Conservation (phyloP, 169 alveolate species). For the Sarcocystis neurona region DNA sequence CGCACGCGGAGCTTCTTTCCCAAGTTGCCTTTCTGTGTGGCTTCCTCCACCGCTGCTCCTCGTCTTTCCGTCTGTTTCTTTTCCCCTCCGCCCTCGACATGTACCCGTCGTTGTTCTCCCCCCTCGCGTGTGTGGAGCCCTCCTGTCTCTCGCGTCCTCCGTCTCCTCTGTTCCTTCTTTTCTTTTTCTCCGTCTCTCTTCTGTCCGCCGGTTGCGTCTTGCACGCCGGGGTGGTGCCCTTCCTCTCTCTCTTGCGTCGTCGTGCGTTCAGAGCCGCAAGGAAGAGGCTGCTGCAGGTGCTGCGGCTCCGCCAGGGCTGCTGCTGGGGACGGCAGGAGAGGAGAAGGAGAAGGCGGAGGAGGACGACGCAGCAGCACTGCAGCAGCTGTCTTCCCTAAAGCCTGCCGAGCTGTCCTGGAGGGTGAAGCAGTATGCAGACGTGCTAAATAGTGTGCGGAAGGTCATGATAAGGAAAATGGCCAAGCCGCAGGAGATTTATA, state of each 20-base stretch:
- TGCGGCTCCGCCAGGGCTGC: not conserved
- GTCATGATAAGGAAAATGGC: slow-evolving; percentile 93
- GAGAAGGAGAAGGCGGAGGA: too few relatives aligned
- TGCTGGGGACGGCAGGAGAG: not conserved
- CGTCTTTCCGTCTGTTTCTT: not conserved
- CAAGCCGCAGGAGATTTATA: slow-evolving; percentile 92
- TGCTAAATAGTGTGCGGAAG: slow-evolving; percentile 77
- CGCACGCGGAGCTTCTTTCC: not conserved
- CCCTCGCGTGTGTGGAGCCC: not conserved
- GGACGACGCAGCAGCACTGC: not conserved
- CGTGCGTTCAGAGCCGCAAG: not conserved
- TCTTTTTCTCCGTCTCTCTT: too few relatives aligned
- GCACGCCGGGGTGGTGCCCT: too few relatives aligned
- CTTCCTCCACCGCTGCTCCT: not conserved
- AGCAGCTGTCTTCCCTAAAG: not conserved
- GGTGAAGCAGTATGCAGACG: slow-evolving; percentile 27
- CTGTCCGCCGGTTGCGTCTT: too few relatives aligned
- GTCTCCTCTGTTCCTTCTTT: not conserved
- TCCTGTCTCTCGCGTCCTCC: not conserved
- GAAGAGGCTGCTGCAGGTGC: not conserved
- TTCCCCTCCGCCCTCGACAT: not conserved
- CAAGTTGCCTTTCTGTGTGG: not conserved
- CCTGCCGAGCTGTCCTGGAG: slow-evolving; percentile 57
- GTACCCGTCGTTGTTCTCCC: not conserved
- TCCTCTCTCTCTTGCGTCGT: too few relatives aligned